Evolutionary conservation across 441 rosid species (phyloP), one percentile per base, ranked within the genome.

Genomic region (Pelargonium cotyledonis): DNA sequence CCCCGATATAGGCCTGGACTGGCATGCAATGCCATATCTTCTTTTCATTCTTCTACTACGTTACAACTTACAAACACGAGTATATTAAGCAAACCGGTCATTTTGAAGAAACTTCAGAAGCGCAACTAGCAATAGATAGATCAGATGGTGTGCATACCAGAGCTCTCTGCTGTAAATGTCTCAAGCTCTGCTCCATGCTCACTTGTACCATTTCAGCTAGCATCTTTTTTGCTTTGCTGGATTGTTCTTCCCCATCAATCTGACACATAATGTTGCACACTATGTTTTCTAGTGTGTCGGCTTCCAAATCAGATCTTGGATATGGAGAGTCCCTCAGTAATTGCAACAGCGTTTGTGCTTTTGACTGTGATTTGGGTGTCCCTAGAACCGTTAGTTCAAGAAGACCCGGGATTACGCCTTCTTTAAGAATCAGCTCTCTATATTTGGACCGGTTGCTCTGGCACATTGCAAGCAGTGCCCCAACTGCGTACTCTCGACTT

Each of bases 301-400:
- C 84, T 67, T 87, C 81, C 57, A 86, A 74, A 72, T 91, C 99
- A 0, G 97, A 82, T 78, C 96, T 80, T 4, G 92, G 84, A 19
- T 86, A 80, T 0, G 89, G 89, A 1, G 85, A 74, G 51, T 94
- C 89, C 76, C 99, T 88, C 51, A 94, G 81, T 75, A 89, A 71
- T 76, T 83, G 80, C 77, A 94, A 72, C 2, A 94, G 85, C 10
- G 85, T 83, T 16, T 83, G 86, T 1, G 99, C 97, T 78, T 89
- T 94, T n/a, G 75, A 73, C 72, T 82, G 95, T 53, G 97, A 84
- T 75, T 89, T 89, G 1, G 89, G 79, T 4, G 97, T 88, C 49
- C 99, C 99, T 78, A 88, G 97, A 60, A 94, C 95, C 5, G 97
- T 94, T 2, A 94, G 92, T 83, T 94, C 97, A 1, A 94, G 97